Conservation (phyloP, 2,329 filamentous ascomycete genomes). For the Alternaria incomplexa region DNA sequence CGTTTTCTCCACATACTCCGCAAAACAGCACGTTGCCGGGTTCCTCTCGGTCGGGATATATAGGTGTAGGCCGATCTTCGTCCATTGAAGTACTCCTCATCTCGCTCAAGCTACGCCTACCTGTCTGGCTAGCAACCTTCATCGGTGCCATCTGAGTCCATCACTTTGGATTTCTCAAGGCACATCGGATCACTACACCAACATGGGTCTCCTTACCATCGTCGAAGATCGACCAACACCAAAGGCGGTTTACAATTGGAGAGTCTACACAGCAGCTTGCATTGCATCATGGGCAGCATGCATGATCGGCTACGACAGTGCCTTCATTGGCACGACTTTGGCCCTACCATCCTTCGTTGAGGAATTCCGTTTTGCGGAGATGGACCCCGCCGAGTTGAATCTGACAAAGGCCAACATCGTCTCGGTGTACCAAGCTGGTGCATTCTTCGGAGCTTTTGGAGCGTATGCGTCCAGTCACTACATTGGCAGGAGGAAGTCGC, state of each 20-base stretch:
- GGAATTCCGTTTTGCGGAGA: conserved; percentile 69
- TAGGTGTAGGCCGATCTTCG: conserved; percentile 10
- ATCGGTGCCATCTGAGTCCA: neutral
- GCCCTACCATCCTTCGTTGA: conserved; percentile 70
- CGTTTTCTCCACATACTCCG: conserved; percentile 27
- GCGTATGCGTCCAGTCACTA: conserved; percentile 69
- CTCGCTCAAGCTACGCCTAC: neutral
- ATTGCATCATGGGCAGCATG: conserved; percentile 64
- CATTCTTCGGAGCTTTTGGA: conserved; percentile 73
- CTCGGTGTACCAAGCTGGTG: conserved; percentile 80
- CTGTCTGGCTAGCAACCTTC: conserved; percentile 2
- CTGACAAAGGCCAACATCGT: conserved; percentile 77
- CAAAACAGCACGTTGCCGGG: conserved; percentile 8
- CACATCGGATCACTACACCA: conserved; percentile 7
- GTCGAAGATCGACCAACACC: conserved; percentile 59
- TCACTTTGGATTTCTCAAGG: neutral
- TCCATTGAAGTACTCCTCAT: neutral
- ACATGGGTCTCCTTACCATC: conserved; percentile 44
- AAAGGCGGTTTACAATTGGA: conserved; percentile 65
- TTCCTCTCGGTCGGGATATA: conserved; percentile 12
- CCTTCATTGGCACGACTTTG: conserved; percentile 78
- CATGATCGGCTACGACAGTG: conserved; percentile 70
- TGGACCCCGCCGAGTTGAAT: conserved; percentile 58
- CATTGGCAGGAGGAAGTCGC: conserved; percentile 69
- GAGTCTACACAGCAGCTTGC: conserved; percentile 61